Base-by-base conservation (phyloP, 2,329 filamentous ascomycete genomes). In the Verticillium longisporum region DNA sequence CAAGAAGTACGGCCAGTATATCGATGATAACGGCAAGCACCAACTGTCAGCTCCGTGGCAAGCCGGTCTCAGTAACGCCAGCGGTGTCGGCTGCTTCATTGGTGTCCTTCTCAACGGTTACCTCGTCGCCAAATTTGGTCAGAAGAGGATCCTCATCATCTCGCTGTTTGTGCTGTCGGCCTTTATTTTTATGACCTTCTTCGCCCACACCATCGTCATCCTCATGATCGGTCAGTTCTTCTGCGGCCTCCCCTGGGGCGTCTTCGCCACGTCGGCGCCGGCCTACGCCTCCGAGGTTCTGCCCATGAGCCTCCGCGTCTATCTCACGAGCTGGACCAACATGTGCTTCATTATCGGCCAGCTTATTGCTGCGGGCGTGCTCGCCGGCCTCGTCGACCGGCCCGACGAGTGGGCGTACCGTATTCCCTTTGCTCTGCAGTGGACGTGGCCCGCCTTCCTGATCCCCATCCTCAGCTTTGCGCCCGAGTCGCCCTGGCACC, bases 351-450 rank as follows among this genome's bases (percentile, higher is more conserved):
- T 72, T 11, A 71, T 76, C 33, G 78, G 78, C 7, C 76, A 79
- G 62, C 64, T 80, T 15, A 68, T 77, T 21, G 71, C 72, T 0
- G 70, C 74, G 1, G 75, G 74, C 0, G 75, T 79, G 5, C 69
- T 78, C 9, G 70, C 72, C 38, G 72, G 66, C 26, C 69, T 79
- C n/a, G 59, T 75, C 1, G 59, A 67, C 15, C 68, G 69, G 6
- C 64, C 66, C 1, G 71, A 72, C 31, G 60, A 79, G 57, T 81
- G 77, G 76, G 74, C 75, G 0, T 83, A 79, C 65, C 71, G 75
- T 7, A 78, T 77, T 10, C 79, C 80, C 0, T 83, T 79, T 60
- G 79, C 74, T 0, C 59, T 82, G 0, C 79, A 82, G 62, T 83
- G 80, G 80, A 66, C 75, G 3, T 83, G 77, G 74, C 78, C 79